Evolutionary conservation across 306 rosid species (phyloP).

Genomic region (Myrica gale): DNA sequence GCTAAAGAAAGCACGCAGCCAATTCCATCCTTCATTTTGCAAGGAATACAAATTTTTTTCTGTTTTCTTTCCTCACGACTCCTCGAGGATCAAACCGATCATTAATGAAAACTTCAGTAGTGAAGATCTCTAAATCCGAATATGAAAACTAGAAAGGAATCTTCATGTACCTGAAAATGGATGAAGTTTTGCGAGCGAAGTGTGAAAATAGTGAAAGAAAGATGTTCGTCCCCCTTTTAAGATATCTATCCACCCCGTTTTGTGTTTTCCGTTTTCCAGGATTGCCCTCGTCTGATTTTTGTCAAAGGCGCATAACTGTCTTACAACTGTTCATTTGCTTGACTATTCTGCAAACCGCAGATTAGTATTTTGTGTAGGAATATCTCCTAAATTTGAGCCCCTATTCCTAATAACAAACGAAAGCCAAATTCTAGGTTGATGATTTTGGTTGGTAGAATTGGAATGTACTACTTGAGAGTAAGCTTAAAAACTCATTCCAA

Average conservation of each 20-base stretch:
- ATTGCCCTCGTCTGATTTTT: neutral
- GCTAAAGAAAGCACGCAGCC: neutral
- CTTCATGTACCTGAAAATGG: conserved; percentile 3
- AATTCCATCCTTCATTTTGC: neutral
- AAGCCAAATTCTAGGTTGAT: too few relatives aligned
- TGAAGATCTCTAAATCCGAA: neutral
- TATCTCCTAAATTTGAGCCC: too few relatives aligned
- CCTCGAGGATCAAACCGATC: neutral
- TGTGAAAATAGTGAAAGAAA: too few relatives aligned
- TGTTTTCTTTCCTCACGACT: neutral
- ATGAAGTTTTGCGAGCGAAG: neutral
- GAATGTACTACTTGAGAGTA: too few relatives aligned
- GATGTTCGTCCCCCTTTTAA: too few relatives aligned
- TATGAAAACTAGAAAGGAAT: neutral
- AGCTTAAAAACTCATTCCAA: too few relatives aligned
- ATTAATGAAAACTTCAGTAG: neutral
- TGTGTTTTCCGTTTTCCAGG: neutral
- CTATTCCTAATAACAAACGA: too few relatives aligned
- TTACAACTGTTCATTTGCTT: too few relatives aligned
- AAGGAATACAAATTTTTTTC: neutral
- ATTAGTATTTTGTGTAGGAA: too few relatives aligned
- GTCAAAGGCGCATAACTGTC: too few relatives aligned
- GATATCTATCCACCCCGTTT: neutral
- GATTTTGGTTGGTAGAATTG: too few relatives aligned
- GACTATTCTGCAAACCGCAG: too few relatives aligned